A percentile compares a stretch with the other conserved stretches of the same genome.
These are phyloP conservation scores for Exophiala spinifera DNA, from an alignment of 2,329 filamentous ascomycete genomes.

Conservation along the genomic window DNA sequence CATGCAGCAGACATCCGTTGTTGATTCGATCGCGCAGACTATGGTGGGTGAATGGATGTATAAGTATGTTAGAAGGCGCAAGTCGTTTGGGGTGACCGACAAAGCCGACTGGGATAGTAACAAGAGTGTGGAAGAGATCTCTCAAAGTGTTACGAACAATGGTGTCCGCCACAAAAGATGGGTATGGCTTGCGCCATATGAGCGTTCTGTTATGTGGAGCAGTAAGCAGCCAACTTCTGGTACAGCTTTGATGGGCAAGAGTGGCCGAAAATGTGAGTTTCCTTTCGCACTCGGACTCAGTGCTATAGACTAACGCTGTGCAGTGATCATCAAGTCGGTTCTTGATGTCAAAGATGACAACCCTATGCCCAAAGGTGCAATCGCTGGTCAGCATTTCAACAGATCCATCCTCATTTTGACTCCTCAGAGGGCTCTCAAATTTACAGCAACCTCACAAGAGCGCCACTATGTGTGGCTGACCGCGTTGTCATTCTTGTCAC, in stretches of 20 bases:
- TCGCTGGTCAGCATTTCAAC: slow-evolving; percentile 63
- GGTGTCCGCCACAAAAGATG: slow-evolving; percentile 84
- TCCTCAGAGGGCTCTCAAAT: slow-evolving; percentile 88
- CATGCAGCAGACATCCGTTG: slow-evolving; percentile 72
- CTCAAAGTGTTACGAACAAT: slow-evolving; percentile 63
- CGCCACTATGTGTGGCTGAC: slow-evolving; percentile 95
- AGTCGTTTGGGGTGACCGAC: slow-evolving; percentile 81
- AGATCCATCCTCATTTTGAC: slow-evolving; percentile 94
- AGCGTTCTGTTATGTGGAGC: slow-evolving; percentile 95
- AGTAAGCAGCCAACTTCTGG: slow-evolving; percentile 92
- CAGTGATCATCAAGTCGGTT: slow-evolving; percentile 92
- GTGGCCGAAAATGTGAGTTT: slow-evolving; percentile 84
- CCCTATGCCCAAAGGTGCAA: slow-evolving; percentile 67
- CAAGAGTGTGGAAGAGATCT: slow-evolving; percentile 64
- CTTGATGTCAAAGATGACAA: slow-evolving; percentile 96
- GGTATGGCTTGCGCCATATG: slow-evolving; percentile 98
- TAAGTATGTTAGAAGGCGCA: slow-evolving; percentile 58
- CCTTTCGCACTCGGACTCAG: slow-evolving; percentile 12
- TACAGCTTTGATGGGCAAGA: slow-evolving; percentile 85
- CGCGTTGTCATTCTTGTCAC: slow-evolving; percentile 88
- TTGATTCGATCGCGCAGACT: slow-evolving; percentile 94
- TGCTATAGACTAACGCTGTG: slow-evolving; percentile 32
- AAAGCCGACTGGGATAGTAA: slow-evolving; percentile 51
- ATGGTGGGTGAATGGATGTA: slow-evolving; percentile 82
- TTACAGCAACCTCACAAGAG: slow-evolving; percentile 78